Base-by-base conservation (phyloP, 768 basidiomycete genomes). In the Sporobolomyces pararoseus region DNA sequence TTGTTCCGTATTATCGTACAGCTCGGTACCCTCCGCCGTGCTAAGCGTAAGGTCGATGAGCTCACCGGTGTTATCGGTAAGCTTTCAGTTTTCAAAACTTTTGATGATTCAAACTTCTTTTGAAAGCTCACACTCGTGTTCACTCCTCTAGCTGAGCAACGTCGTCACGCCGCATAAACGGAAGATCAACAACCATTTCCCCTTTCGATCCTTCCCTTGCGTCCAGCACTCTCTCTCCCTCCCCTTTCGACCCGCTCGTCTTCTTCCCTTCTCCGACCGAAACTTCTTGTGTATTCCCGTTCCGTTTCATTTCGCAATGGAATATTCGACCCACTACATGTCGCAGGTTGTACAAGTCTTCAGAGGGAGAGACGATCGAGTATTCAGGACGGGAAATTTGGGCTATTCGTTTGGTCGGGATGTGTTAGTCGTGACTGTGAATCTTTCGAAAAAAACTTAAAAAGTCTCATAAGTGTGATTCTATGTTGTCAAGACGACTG, bases 31-130 rank as follows among this genome's bases (percentile, higher is more conserved):
- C 86, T 98, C 76, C 84, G 94, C 79, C 91, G 96, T 77, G 95
- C 94, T 76, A 99, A 98, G 84, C 88, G 92, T 84, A 99, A 99
- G 86, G 82, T 99, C 80, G 96, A 99, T 83, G 95, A 99, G 83
- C 86, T 99, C 76, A 83, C 87, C 70, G 86, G 78, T 63, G 86
- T 97, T 79, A 95, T 99, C 83, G 72, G 71, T 72, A 31, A 44
- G 66, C 35, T 35, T 6, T 29, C 42, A 19, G 10, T 9, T 42
- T 29, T 23, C 19, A 27, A 4, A 29, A 21, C n/a, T n/a, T n/a
- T n/a, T n/a, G n/a, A n/a, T n/a, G n/a, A n/a, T n/a, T n/a, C n/a
- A n/a, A n/a, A n/a, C n/a, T n/a, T n/a, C n/a, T n/a, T n/a, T n/a
- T n/a, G n/a, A n/a, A n/a, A n/a, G n/a, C n/a, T n/a, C n/a, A n/a